Conservation (phyloP, 495 filamentous ascomycete genomes). For the Sordaria brevicollis region DNA sequence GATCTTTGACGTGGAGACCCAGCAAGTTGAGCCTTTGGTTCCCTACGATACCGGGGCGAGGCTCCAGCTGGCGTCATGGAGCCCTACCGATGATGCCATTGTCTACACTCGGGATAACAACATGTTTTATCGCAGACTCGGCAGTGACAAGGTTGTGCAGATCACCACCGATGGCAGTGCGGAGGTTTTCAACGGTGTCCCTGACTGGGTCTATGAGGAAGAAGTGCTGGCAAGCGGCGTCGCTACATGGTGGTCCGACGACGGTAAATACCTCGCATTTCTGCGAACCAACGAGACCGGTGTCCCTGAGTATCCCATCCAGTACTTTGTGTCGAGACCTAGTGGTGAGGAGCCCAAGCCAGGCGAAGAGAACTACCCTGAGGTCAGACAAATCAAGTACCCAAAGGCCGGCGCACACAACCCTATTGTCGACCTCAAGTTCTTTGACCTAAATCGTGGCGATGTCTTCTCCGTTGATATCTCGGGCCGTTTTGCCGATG, state of each 20-base stretch:
- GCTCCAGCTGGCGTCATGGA: constrained; percentile 83
- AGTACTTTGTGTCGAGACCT: constrained; percentile 84
- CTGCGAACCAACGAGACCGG: constrained; percentile 83
- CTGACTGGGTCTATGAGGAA: constrained; percentile 98
- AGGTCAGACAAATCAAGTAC: constrained; percentile 88
- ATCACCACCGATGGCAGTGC: constrained; percentile 80
- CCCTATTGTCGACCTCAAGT: constrained; percentile 74
- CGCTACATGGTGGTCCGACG: constrained; percentile 89
- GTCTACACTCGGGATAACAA: constrained; percentile 85
- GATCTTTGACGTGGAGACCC: constrained; percentile 84
- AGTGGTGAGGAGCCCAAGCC: constrained; percentile 60
- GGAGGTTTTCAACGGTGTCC: constrained; percentile 91
- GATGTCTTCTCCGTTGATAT: constrained; percentile 74
- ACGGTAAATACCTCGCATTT: constrained; percentile 82
- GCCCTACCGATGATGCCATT: constrained; percentile 73
- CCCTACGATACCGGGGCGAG: constrained; percentile 53
- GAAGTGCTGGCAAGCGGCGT: constrained; percentile 76
- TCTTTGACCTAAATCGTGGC: constrained; percentile 75
- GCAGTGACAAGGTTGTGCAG: constrained; percentile 42
- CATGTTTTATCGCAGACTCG: constrained; percentile 66
- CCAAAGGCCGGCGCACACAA: constrained; percentile 93
- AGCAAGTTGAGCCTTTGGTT: constrained; percentile 69
- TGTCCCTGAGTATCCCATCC: constrained; percentile 87
- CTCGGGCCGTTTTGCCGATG: constrained; percentile 64
- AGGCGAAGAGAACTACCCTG: constrained; percentile 83